These are phyloP conservation scores for Erythrobasidium yunnanense DNA, from an alignment of 768 basidiomycete genomes.

Conservation along the genomic window DNA sequence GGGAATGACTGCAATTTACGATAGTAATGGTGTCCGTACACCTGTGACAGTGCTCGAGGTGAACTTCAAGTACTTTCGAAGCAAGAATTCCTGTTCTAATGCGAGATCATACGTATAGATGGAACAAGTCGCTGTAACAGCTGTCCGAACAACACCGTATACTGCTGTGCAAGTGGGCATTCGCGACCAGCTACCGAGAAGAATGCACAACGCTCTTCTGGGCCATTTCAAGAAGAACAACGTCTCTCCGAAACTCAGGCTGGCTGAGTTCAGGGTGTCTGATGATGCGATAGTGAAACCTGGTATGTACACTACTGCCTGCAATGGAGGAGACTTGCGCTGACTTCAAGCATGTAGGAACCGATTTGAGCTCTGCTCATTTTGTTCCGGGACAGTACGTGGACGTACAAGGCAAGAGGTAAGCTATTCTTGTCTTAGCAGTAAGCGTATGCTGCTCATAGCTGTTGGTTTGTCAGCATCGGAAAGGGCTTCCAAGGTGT, in stretches of 20 bases:
- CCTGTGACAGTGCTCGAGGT: slow-evolving; percentile 95
- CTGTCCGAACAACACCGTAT: slow-evolving; percentile 23
- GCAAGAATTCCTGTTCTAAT: neutral
- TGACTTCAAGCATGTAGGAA: slow-evolving; percentile 49
- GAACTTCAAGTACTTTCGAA: slow-evolving; percentile 33
- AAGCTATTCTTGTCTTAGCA: slow-evolving; percentile 41
- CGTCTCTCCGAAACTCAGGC: slow-evolving; percentile 67
- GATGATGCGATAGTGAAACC: slow-evolving; percentile 79
- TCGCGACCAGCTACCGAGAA: slow-evolving; percentile 60
- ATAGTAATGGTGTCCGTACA: slow-evolving; percentile 69
- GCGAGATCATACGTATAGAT: slow-evolving; percentile 36
- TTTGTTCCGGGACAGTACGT: slow-evolving; percentile 96
- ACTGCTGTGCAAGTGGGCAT: slow-evolving; percentile 81
- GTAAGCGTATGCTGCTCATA: neutral
- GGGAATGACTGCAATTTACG: slow-evolving; percentile 91
- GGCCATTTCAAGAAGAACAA: slow-evolving; percentile 80
- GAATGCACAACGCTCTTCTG: slow-evolving; percentile 55
- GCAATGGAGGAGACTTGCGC: neutral
- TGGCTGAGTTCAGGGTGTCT: slow-evolving; percentile 80
- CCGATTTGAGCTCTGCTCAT: slow-evolving; percentile 77
- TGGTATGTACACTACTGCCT: slow-evolving; percentile 50
- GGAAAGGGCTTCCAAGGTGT: slow-evolving; percentile 94
- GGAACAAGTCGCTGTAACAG: slow-evolving; percentile 43
- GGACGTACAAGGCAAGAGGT: slow-evolving; percentile 85
- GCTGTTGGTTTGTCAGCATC: slow-evolving; percentile 50